Conservation (phyloP, 108 stramenopile genomes). For the Stephanodiscus triporus region DNA sequence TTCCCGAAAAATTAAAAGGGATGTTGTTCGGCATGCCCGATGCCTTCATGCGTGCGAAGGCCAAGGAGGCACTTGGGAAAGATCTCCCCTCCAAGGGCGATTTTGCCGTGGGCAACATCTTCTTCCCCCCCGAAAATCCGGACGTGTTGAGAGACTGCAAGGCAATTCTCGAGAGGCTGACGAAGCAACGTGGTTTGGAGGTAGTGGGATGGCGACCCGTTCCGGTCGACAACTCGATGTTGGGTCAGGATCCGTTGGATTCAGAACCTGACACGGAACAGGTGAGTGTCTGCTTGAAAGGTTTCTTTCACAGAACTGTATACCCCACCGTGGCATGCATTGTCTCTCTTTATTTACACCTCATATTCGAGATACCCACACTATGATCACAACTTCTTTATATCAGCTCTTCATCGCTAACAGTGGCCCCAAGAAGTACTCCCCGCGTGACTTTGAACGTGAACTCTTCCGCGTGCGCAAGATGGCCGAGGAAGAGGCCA, state of each 20-base stretch:
- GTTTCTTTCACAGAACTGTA: background rate
- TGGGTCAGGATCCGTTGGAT: constrained; percentile 89
- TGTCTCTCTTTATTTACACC: background rate
- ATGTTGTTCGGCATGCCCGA: constrained; percentile 95
- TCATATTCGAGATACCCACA: background rate
- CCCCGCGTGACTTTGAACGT: constrained; percentile 85
- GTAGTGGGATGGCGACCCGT: constrained; percentile 90
- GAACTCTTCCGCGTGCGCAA: constrained; percentile 89
- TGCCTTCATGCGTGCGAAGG: constrained; percentile 90
- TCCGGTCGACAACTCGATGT: constrained; percentile 88
- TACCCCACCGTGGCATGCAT: background rate
- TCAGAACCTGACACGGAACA: constrained; percentile 92
- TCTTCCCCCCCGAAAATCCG: constrained; percentile 90
- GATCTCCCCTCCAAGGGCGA: constrained; percentile 85
- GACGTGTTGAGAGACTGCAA: constrained; percentile 77
- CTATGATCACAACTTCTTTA: background rate
- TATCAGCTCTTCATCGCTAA: constrained; percentile 71
- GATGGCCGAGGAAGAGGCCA: constrained; percentile 84
- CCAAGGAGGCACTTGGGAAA: constrained; percentile 70
- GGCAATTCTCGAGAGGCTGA: constrained; percentile 79
- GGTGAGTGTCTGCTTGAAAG: constrained; percentile 25
- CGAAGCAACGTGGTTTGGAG: constrained; percentile 76
- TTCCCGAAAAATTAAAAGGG: constrained; percentile 52
- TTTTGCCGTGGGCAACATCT: constrained; percentile 94
- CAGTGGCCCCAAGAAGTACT: constrained; percentile 43